Conservation (phyloP, 2,329 filamentous ascomycete genomes). For the Dactylella cylindrospora region DNA sequence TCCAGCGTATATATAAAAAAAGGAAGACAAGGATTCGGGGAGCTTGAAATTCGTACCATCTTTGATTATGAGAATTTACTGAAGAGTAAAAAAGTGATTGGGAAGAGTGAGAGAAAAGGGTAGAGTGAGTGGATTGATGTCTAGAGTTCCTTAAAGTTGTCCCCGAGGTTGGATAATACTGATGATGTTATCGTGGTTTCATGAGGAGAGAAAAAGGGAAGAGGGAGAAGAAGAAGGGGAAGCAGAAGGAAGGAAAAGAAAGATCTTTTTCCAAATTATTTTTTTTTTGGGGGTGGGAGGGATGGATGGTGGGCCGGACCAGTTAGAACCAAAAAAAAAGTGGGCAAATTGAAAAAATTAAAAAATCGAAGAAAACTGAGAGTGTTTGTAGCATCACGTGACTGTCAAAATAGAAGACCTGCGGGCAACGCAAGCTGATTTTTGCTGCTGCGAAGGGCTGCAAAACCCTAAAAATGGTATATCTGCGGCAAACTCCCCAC, state of each 20-base stretch:
- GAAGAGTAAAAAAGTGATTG: constrained; percentile 2
- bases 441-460: constrained; percentile 18
- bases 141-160: constrained; percentile 45
- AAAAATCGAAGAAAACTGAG: not conserved
- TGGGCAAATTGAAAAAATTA: not conserved
- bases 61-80: constrained; percentile 16
- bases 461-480: constrained; percentile 37
- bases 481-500: not conserved
- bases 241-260: no score
- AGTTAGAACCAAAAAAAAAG: no score
- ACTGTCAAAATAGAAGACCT: no score
- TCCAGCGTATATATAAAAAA: no score
- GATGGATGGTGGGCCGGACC: not conserved
- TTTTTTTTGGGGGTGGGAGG: no score
- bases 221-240: no score
- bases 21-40: no score
- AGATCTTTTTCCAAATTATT: no score
- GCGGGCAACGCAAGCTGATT: not conserved
- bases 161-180: no score
- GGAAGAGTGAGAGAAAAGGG: not conserved
- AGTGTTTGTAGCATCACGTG: constrained; percentile 20
- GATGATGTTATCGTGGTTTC: no score
- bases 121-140: constrained; percentile 28
- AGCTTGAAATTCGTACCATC: no score
- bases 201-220: no score